Evolutionary conservation across 2,329 filamentous ascomycete genomes (phyloP).

Genomic region (Epichloe typhina): DNA sequence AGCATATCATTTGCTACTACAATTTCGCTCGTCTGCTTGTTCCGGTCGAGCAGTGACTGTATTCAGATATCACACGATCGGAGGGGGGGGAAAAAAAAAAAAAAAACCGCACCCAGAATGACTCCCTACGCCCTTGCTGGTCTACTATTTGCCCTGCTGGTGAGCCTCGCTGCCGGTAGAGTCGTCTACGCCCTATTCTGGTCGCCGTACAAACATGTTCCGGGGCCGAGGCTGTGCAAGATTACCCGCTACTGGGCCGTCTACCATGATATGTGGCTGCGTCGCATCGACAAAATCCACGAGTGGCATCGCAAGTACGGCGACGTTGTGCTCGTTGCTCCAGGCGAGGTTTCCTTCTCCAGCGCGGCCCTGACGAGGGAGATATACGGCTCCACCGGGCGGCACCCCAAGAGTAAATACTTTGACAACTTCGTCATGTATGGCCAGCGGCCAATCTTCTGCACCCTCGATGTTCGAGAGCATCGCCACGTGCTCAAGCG

Average conservation of each 20-base stretch:
- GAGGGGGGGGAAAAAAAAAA: neutral
- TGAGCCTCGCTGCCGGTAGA: neutral
- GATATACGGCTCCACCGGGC: slow-evolving; percentile 4
- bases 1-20: too few relatives aligned
- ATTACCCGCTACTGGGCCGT: slow-evolving; percentile 3
- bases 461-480: neutral
- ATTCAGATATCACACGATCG: neutral
- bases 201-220: slow-evolving; percentile 2
- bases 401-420: slow-evolving; percentile 5
- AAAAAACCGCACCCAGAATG: neutral
- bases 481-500: slow-evolving; percentile 4
- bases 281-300: neutral
- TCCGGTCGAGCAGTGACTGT: neutral
- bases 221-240: slow-evolving; percentile 3
- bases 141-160: neutral
- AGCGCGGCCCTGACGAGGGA: slow-evolving; percentile 1
- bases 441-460: slow-evolving; percentile 3
- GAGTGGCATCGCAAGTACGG: slow-evolving; percentile 4
- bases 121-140: neutral
- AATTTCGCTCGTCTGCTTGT: too few relatives aligned
- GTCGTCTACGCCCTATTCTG: slow-evolving; percentile 1
- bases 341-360: slow-evolving; percentile 4
- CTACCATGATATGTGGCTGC: slow-evolving; percentile 3
- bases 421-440: slow-evolving; percentile 4
- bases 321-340: slow-evolving; percentile 3